Evolutionary conservation across 306 rosid genomes (phyloP).

Genomic region (Senna siamea): DNA sequence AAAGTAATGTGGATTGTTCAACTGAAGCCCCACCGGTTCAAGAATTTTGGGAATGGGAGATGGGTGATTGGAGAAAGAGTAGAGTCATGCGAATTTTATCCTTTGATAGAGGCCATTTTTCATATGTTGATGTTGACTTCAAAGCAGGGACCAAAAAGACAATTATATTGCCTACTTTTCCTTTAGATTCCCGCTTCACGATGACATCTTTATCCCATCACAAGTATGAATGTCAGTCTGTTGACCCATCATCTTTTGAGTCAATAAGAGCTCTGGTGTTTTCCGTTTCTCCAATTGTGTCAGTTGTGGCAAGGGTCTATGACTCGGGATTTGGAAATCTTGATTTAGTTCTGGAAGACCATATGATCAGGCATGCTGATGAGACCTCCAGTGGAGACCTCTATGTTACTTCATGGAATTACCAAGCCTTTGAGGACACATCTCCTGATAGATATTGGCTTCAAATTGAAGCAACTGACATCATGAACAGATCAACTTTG

Average conservation of each 20-base stretch:
- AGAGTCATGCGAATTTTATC: constrained; percentile 83
- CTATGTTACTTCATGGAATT: constrained; percentile 83
- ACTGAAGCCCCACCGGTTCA: constrained; percentile 44
- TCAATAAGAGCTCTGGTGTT: constrained; percentile 80
- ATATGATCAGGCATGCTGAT: constrained; percentile 57
- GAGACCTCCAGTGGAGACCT: constrained; percentile 68
- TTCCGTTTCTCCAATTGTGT: constrained; percentile 64
- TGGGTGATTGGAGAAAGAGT: constrained; percentile 95
- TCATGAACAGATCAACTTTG: constrained; percentile 61
- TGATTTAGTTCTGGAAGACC: constrained; percentile 60
- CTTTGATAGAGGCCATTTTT: constrained; percentile 81
- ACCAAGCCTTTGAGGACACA: constrained; percentile 81
- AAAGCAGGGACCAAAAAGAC: constrained; percentile 55
- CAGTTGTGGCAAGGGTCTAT: constrained; percentile 73
- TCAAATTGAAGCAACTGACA: constrained; percentile 82
- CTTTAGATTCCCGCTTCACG: constrained; percentile 90
- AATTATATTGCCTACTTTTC: constrained; percentile 87
- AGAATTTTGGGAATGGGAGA: constrained; percentile 99
- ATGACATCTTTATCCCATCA: constrained; percentile 51
- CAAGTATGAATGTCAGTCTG: constrained; percentile 63
- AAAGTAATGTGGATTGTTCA: constrained; percentile 64
- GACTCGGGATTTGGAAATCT: constrained; percentile 65
- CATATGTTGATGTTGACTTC: constrained; percentile 77
- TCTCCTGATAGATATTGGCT: constrained; percentile 84
- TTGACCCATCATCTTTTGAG: constrained; percentile 61